Percentiles rank a stretch among this genome's conserved stretches.
Conservation (phyloP, 73 alveolate genomes). For the Uronychia setigera region DNA sequence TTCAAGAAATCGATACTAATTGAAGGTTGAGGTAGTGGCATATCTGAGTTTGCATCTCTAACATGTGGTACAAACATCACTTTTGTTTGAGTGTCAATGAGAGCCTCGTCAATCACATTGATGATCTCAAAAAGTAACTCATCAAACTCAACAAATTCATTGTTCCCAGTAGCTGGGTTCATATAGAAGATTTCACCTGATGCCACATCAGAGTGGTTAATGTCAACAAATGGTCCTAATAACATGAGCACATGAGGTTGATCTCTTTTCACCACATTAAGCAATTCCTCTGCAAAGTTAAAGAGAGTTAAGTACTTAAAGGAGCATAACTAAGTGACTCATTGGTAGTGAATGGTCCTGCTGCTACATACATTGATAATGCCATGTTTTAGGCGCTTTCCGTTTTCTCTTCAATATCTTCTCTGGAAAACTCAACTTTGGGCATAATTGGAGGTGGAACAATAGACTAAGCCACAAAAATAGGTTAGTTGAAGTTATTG, state of each 20-base stretch:
- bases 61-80: constrained; percentile 9
- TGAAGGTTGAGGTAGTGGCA: constrained; percentile 3
- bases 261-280: constrained; percentile 18
- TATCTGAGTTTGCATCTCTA: background rate
- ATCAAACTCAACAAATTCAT: constrained; percentile 23
- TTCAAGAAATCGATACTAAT: background rate
- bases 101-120: constrained; percentile 3
- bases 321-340: constrained; percentile 20
- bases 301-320: background rate
- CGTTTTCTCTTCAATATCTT: background rate
- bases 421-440: background rate
- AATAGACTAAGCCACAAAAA: background rate
- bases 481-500: background rate
- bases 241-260: constrained; percentile 46
- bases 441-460: background rate
- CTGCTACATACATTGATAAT: constrained; percentile 23
- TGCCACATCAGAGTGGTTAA: constrained; percentile 13
- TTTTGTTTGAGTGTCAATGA: constrained; percentile 23
- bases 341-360: constrained; percentile 54
- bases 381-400: constrained; percentile 7
- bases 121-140: constrained; percentile 30
- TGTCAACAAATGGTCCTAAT: constrained; percentile 64
- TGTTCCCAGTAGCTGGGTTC: background rate
- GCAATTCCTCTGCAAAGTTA: constrained; percentile 10
- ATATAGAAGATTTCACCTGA: constrained; percentile 42